Percentiles rank a stretch among this genome's conserved stretches.
Conservation (phyloP, 768 basidiomycete genomes). For the Termitomyces bulborhizus region DNA sequence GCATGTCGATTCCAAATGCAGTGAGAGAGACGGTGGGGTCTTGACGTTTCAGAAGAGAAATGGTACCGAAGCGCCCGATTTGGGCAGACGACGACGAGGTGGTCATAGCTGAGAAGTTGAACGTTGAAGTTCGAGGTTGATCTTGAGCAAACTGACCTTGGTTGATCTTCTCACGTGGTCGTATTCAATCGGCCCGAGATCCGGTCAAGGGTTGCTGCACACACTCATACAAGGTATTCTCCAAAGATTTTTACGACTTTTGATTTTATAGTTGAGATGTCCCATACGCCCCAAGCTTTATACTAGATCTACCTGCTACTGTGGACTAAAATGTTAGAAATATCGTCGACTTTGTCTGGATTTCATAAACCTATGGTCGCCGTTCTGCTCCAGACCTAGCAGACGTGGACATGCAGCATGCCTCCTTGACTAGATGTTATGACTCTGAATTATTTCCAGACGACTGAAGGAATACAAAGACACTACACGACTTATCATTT, state of each 20-base stretch:
- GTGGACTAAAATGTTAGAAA: constrained; percentile 79
- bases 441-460: constrained; percentile 26
- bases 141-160: no score
- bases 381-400: constrained; percentile 76
- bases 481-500: constrained; percentile 71
- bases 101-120: not conserved
- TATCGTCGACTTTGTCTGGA: constrained; percentile 83
- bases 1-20: constrained; percentile 67
- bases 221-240: constrained; percentile 41
- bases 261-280: constrained; percentile 51
- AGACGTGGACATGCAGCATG: constrained; percentile 70
- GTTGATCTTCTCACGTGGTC: no score
- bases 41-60: constrained; percentile 54
- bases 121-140: no score
- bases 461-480: constrained; percentile 85
- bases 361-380: constrained; percentile 95
- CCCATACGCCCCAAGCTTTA: constrained; percentile 92
- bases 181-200: no score
- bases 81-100: constrained; percentile 18
- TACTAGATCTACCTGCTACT: constrained; percentile 69
- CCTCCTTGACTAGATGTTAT: not conserved
- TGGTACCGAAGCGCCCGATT: constrained; percentile 61
- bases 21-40: constrained; percentile 45
- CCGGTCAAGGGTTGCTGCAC: no score
- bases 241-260: not conserved